These are phyloP conservation scores for Diplodia sapinea DNA, from an alignment of 2,329 filamentous ascomycete genomes.

Conservation along the genomic window DNA sequence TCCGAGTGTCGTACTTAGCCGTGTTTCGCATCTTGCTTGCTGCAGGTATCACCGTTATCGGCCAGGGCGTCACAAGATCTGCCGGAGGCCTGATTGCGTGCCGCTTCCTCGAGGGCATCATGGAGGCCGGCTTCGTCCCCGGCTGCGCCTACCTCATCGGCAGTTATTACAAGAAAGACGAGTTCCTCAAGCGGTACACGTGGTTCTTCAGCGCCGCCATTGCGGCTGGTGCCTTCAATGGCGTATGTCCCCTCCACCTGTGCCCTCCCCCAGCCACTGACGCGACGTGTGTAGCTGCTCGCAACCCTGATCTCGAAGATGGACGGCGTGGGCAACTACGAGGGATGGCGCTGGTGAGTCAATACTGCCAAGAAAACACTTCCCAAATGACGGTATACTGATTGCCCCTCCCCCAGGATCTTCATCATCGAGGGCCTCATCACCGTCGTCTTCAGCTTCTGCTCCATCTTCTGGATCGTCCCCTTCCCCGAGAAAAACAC, in stretches of 20 bases:
- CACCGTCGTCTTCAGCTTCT: slow-evolving; percentile 47
- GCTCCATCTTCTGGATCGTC: slow-evolving; percentile 53
- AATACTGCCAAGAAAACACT: slow-evolving; percentile 33
- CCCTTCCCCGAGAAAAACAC: slow-evolving; percentile 41
- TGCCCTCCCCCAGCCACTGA: background rate
- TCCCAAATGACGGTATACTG: slow-evolving; percentile 38
- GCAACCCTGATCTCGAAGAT: slow-evolving; percentile 66
- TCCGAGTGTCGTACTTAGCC: background rate
- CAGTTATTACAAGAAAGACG: slow-evolving; percentile 59
- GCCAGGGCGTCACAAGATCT: slow-evolving; percentile 37
- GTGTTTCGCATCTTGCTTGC: background rate
- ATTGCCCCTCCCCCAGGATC: slow-evolving; percentile 36
- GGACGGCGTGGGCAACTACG: slow-evolving; percentile 58
- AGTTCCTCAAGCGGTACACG: slow-evolving; percentile 59
- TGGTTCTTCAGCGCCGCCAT: slow-evolving; percentile 66
- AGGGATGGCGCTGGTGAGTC: slow-evolving; percentile 48
- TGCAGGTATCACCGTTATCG: slow-evolving; percentile 44
- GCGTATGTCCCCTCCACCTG: slow-evolving; percentile 35
- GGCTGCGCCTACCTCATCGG: slow-evolving; percentile 42
- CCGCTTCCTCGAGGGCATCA: slow-evolving; percentile 42
- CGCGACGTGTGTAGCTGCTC: slow-evolving; percentile 48
- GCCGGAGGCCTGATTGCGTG: slow-evolving; percentile 41
- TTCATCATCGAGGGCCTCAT: slow-evolving; percentile 42
- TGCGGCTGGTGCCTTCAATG: slow-evolving; percentile 65
- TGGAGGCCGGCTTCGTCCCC: slow-evolving; percentile 49